Percentiles rank a stretch among this genome's conserved stretches.
Evolutionary conservation across 2,329 filamentous ascomycete species (phyloP).

Genomic region (Ceratocystiopsis brevicomis): DNA sequence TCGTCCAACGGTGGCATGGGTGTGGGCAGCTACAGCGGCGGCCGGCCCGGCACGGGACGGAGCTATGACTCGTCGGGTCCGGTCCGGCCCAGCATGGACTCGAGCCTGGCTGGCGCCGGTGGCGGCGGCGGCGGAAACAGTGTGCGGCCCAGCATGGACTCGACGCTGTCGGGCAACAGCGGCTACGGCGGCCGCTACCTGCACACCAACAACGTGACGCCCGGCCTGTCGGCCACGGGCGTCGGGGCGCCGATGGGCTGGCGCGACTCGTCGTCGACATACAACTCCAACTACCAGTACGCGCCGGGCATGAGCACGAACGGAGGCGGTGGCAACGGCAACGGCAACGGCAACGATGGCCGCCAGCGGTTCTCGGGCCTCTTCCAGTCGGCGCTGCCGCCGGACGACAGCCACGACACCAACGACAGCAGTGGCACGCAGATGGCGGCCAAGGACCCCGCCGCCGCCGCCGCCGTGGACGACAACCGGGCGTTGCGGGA

Average conservation of each 20-base stretch:
- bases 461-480: slow-evolving; percentile 24
- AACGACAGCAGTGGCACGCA: slow-evolving; percentile 9
- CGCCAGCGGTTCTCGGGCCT: slow-evolving; percentile 47
- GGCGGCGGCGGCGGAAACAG: slow-evolving; percentile 38
- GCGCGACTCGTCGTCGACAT: slow-evolving; percentile 36
- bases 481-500: slow-evolving; percentile 31
- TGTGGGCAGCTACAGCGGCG: slow-evolving; percentile 9
- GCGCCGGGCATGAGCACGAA: slow-evolving; percentile 19
- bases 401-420: slow-evolving; percentile 12
- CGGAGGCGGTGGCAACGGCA: neutral
- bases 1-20: slow-evolving; percentile 20
- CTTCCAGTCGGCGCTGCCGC: slow-evolving; percentile 73
- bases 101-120: slow-evolving; percentile 7
- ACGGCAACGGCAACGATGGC: neutral
- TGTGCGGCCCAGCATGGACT: slow-evolving; percentile 17
- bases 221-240: too few species aligned
- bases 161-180: neutral
- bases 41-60: slow-evolving; percentile 39
- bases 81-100: slow-evolving; percentile 11
- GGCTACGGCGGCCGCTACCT: too few species aligned
- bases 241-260: slow-evolving; percentile 9
- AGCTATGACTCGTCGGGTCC: slow-evolving; percentile 32
- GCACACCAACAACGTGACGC: neutral
- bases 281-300: slow-evolving; percentile 27
- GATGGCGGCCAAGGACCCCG: slow-evolving; percentile 8